These are phyloP conservation scores for Ustilago trichophora DNA, from an alignment of 1,284 basidiomycete genomes.

Conservation along the genomic window DNA sequence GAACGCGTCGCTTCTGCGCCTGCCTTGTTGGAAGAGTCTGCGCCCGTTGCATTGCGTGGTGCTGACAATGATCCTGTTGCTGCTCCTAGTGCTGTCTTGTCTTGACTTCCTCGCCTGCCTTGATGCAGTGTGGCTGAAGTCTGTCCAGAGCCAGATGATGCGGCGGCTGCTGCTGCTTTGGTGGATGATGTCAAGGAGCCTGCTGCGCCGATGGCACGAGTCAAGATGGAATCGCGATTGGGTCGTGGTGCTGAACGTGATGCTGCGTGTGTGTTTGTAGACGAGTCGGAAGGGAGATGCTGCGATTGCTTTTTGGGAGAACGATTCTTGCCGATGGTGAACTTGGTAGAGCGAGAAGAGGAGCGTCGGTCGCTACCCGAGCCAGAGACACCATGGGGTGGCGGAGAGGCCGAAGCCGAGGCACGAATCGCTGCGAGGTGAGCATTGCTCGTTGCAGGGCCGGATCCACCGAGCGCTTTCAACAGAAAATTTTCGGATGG, in stretches of 20 bases:
- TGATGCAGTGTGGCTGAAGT: not conserved
- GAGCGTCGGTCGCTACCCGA: slow-evolving; percentile 3
- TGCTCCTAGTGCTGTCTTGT: not conserved
- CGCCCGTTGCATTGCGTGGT: not conserved
- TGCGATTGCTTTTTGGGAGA: slow-evolving; percentile 19
- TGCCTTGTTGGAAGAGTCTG: slow-evolving; percentile 2
- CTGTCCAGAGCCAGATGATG: not conserved
- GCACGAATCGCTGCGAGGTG: slow-evolving; percentile 2
- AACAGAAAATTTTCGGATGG: slow-evolving; percentile 8
- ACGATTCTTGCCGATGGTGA: not conserved
- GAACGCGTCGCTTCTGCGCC: slow-evolving; percentile 15
- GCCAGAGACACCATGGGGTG: slow-evolving; percentile 1
- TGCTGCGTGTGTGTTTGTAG: not conserved
- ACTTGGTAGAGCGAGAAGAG: slow-evolving; percentile 12
- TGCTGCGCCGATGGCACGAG: slow-evolving; percentile 23
- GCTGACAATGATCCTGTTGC: not conserved
- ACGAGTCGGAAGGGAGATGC: slow-evolving; percentile 12
- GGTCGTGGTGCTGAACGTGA: slow-evolving; percentile 4
- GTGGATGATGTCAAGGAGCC: slow-evolving; percentile 8
- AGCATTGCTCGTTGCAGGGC: not conserved
- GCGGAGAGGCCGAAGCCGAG: slow-evolving; percentile 10
- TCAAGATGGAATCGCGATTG: slow-evolving; percentile 19
- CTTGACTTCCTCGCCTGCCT: slow-evolving; percentile 4
- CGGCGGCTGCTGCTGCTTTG: not conserved
- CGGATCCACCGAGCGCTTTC: slow-evolving; percentile 2